Percentiles rank a stretch among this genome's conserved stretches.
These are phyloP conservation scores for Neonectria sp. DNA, from an alignment of 2,329 filamentous ascomycete genomes.

Conservation along the genomic window DNA sequence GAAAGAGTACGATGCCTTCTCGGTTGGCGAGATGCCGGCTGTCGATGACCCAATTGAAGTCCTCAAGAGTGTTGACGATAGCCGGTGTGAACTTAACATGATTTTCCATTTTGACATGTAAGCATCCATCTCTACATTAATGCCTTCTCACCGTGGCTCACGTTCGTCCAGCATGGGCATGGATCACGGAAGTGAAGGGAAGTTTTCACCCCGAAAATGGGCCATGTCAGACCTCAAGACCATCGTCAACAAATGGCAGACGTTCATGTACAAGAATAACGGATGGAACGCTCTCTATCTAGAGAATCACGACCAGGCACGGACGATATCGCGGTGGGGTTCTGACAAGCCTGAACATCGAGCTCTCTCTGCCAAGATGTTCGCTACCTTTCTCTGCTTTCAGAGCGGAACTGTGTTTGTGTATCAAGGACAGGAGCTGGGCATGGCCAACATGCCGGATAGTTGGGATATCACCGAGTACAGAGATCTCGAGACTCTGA, in stretches of 20 bases:
- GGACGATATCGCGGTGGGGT: conserved; percentile 64
- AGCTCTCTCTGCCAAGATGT: conserved; percentile 61
- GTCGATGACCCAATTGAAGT: conserved; percentile 59
- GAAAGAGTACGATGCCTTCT: conserved; percentile 67
- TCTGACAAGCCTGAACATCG: conserved; percentile 57
- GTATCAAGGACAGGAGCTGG: conserved; percentile 68
- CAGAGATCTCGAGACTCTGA: conserved; percentile 60
- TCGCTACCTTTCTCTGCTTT: conserved; percentile 57
- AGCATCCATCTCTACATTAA: too few relatives aligned
- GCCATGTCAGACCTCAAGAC: conserved; percentile 56
- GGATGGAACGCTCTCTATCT: conserved; percentile 67
- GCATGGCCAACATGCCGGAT: conserved; percentile 62
- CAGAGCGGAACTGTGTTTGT: conserved; percentile 63
- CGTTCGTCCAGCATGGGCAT: conserved; percentile 34
- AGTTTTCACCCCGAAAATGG: conserved; percentile 52
- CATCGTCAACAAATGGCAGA: conserved; percentile 56
- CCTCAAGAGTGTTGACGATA: conserved; percentile 62
- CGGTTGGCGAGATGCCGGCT: conserved; percentile 55
- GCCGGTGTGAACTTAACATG: conserved; percentile 54
- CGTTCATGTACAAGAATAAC: conserved; percentile 53
- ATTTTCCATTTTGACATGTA: conserved; percentile 46
- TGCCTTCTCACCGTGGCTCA: too few relatives aligned
- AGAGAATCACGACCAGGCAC: conserved; percentile 70
- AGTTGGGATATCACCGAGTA: conserved; percentile 61
- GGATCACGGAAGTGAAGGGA: conserved; percentile 46